These are phyloP conservation scores for Backusella morwellensis DNA, from an alignment of 192 early-diverging fungal species.

Conservation along the genomic window DNA sequence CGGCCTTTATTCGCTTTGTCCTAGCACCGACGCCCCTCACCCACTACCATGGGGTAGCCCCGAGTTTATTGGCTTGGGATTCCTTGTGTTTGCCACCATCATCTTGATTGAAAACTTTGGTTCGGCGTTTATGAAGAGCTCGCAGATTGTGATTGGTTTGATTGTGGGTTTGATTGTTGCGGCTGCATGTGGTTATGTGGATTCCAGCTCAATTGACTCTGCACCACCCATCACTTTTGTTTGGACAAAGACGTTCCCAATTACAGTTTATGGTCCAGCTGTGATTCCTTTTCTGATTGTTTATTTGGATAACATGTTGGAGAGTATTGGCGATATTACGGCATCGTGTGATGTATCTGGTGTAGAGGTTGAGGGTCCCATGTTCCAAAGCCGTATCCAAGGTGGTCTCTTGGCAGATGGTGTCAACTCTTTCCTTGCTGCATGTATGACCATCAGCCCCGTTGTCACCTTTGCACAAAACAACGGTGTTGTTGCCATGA, in stretches of 20 bases:
- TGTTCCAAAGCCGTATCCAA: constrained; percentile 50
- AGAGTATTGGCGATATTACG: constrained; percentile 51
- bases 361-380: constrained; percentile 46
- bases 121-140: constrained; percentile 54
- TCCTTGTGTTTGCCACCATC: constrained; percentile 50
- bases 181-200: constrained; percentile 50
- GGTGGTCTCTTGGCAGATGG: constrained; percentile 58
- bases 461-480: constrained; percentile 56
- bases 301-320: constrained; percentile 38
- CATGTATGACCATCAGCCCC: constrained; percentile 51
- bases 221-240: constrained; percentile 50
- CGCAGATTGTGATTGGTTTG: constrained; percentile 47
- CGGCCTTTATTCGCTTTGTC: constrained; percentile 49
- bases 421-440: constrained; percentile 45
- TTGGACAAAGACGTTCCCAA: constrained; percentile 57
- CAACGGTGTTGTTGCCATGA: constrained; percentile 54
- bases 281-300: constrained; percentile 43
- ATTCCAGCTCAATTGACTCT: constrained; percentile 31
- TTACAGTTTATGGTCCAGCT: constrained; percentile 45
- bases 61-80: constrained; percentile 48
- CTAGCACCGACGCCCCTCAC: constrained; percentile 46
- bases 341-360: constrained; percentile 54
- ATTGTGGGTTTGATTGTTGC: constrained; percentile 50
- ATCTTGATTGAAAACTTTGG: constrained; percentile 52
- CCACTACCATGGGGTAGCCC: constrained; percentile 52